Evolutionary conservation across 129 eudicot species (phyloP).

Genomic region (Lonicera japonica): DNA sequence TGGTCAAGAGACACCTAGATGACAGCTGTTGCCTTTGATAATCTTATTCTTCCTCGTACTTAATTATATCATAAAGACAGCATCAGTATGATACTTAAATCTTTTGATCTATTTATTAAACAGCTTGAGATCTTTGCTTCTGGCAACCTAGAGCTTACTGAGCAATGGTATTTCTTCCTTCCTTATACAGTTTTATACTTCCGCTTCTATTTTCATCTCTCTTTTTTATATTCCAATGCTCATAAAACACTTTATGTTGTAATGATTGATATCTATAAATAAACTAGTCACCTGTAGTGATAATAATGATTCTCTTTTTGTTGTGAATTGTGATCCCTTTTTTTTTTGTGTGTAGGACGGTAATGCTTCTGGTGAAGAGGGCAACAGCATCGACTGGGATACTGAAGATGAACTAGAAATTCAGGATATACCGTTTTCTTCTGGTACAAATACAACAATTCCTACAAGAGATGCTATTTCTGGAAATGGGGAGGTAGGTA

Average conservation of each 20-base stretch:
- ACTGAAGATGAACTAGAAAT: slow-evolving; percentile 76
- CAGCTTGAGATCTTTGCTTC: slow-evolving; percentile 9
- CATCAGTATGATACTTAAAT: neutral
- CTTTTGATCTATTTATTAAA: neutral
- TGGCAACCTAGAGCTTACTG: neutral
- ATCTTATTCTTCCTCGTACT: no score
- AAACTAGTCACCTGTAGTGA: neutral
- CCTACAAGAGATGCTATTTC: slow-evolving; percentile 22
- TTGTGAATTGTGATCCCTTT: neutral
- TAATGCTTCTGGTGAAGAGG: slow-evolving; percentile 49
- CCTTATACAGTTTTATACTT: neutral
- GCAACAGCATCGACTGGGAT: slow-evolving; percentile 56
- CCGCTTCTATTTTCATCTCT: neutral
- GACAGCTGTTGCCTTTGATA: no score
- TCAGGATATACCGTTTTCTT: slow-evolving; percentile 28
- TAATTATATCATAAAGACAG: no score
- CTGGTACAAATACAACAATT: slow-evolving; percentile 27
- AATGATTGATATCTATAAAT: neutral
- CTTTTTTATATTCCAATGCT: neutral
- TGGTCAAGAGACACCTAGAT: no score
- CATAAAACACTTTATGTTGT: neutral
- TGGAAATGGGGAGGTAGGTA: slow-evolving; percentile 42
- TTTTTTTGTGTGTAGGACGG: slow-evolving; percentile 32
- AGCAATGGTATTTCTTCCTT: slow-evolving; percentile 9
- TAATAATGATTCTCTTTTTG: neutral